A percentile compares a stretch with the other conserved stretches of the same genome.
phyloP scores from a whole-genome alignment of 2,329 filamentous ascomycete species.

The Venturia aucupariae region DNA sequence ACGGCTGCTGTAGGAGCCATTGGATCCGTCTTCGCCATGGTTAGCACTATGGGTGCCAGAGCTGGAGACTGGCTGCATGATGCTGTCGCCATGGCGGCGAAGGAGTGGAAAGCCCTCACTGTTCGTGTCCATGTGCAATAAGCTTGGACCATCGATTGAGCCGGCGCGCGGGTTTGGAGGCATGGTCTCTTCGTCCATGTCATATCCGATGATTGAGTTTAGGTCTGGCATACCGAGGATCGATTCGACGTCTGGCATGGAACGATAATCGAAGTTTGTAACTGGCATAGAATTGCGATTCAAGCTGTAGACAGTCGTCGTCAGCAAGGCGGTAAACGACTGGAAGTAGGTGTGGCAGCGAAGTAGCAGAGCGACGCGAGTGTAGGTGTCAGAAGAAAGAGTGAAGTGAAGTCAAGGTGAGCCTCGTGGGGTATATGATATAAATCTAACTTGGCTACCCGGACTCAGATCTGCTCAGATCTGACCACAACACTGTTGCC shows the following conservation, averaged over 20 bases:
- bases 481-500: neutral
- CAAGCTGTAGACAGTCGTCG: neutral
- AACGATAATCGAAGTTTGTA: conserved; percentile 57
- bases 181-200: conserved; percentile 39
- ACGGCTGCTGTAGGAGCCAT: conserved; percentile 56
- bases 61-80: conserved; percentile 63
- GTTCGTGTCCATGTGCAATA: conserved; percentile 60
- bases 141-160: conserved; percentile 58
- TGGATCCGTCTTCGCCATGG: conserved; percentile 48
- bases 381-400: neutral
- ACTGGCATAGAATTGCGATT: conserved; percentile 95
- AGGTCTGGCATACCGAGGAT: conserved; percentile 64
- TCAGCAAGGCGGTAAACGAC: neutral
- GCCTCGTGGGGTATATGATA: conserved; percentile 15
- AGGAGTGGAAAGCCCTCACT: conserved; percentile 85
- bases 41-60: conserved; percentile 70
- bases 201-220: conserved; percentile 69
- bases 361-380: neutral
- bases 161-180: conserved; percentile 38
- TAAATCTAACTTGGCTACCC: neutral
- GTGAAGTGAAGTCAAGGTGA: conserved; percentile 3
- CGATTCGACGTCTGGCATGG: conserved; percentile 33
- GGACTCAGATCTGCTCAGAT: conserved; percentile 5
- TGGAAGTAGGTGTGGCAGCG: too few species aligned
- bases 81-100: conserved; percentile 48